Base-by-base conservation (phyloP, 176 grass and related monocot genomes). In the Poa pratensis region DNA sequence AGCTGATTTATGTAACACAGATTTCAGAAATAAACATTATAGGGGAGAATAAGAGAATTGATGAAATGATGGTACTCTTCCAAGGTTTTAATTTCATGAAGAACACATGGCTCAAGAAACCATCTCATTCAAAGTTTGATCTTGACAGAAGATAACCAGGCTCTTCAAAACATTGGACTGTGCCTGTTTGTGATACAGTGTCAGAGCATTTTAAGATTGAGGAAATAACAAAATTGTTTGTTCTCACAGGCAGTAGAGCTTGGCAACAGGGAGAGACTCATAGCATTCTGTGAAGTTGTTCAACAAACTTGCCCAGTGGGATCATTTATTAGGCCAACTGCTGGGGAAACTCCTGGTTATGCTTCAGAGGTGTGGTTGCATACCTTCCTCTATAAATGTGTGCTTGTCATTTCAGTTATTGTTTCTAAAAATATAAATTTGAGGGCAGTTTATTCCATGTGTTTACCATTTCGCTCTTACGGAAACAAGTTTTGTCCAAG, bases 341-440 rank as follows among this genome's bases (percentile, higher is more conserved):
- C 95, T 83, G 95, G 95, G 32, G 81, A 86, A 93, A 98, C 96
- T 80, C 79, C 93, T 80, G 96, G 93, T 75, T 98, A 98, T 95
- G 96, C 93, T 77, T 98, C 96, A 82, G 96, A 98, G 96, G 91
- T 95, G 13, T 58, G 39, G 26, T 76, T 71, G 17, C 79, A 34
- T 69, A 43, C 35, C 62, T 75, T 9, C 74, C 3, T 23, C 10
- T 30, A 46, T 78, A 45, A 7, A 23, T 17, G 39, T 20, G 3
- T 23, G 71, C 15, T 12, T 89, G 9, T 7, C n/a, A 11, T 58
- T 57, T 53, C 20, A 52, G 51, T 6, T 65, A 14, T 24, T 15
- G 65, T 9, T 51, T 35, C 1, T 35, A 35, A 35, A 35, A 35
- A 5, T 35, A 24, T 26, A 71, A 46, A 26, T 27, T 15, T 42